Conservation (phyloP, 768 basidiomycete species). For the Collybiopsis luxurians region DNA sequence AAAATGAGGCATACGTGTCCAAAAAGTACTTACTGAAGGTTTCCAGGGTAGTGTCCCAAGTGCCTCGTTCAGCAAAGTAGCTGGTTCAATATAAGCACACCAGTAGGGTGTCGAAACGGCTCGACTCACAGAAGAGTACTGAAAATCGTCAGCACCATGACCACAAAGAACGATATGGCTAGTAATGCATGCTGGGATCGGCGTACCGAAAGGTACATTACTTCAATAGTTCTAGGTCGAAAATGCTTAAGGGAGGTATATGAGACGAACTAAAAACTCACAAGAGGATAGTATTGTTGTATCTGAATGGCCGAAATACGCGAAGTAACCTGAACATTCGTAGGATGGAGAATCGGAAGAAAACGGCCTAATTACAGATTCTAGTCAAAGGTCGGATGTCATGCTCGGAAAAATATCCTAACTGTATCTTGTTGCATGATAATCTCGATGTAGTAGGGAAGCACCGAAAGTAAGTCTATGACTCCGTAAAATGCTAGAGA, state of each 20-base stretch:
- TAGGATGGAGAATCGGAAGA: slow-evolving; percentile 90
- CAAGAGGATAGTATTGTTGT: slow-evolving; percentile 81
- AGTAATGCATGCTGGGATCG: slow-evolving; percentile 85
- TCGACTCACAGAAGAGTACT: slow-evolving; percentile 72
- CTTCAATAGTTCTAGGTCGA: slow-evolving; percentile 70
- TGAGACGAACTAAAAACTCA: slow-evolving; percentile 32
- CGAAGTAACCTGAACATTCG: slow-evolving; percentile 86
- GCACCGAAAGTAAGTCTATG: slow-evolving; percentile 80
- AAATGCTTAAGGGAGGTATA: background rate
- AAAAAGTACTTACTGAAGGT: slow-evolving; percentile 51
- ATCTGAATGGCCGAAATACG: slow-evolving; percentile 87
- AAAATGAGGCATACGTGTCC: too few species aligned
- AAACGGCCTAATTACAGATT: slow-evolving; percentile 52
- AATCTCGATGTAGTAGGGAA: slow-evolving; percentile 89
- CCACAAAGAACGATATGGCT: slow-evolving; percentile 85
- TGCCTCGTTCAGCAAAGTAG: slow-evolving; percentile 88
- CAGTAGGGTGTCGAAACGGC: background rate
- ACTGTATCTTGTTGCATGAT: slow-evolving; percentile 84
- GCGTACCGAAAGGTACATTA: slow-evolving; percentile 88
- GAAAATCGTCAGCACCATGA: slow-evolving; percentile 85
- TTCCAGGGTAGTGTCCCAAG: slow-evolving; percentile 80
- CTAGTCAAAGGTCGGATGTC: background rate
- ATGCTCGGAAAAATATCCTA: slow-evolving; percentile 20
- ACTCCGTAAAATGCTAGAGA: slow-evolving; percentile 75
- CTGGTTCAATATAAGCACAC: slow-evolving; percentile 29